phyloP scores from a whole-genome alignment of 345 rosid species.

The Moricandia arvensis region DNA sequence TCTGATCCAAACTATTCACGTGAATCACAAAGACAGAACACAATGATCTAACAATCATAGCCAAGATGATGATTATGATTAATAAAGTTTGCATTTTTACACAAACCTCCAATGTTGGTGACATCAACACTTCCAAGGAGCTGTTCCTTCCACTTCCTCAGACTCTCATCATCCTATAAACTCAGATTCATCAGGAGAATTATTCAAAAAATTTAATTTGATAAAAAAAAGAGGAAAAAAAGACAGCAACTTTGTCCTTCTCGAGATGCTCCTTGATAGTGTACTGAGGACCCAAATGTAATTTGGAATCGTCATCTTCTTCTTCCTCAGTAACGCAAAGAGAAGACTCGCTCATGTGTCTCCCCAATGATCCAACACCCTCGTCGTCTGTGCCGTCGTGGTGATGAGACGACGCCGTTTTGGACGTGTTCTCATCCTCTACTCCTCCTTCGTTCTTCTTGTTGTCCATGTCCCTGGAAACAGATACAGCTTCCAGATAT shows the following conservation, averaged over 20 bases:
- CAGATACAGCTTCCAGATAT: constrained; percentile 46
- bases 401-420: constrained; percentile 7
- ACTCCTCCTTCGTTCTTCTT: constrained; percentile 12
- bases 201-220: not conserved
- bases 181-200: not conserved
- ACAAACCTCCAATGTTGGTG: constrained; percentile 66
- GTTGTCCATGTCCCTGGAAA: constrained; percentile 61
- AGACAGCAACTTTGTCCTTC: constrained; percentile 55
- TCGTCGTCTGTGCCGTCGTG: constrained; percentile 34
- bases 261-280: constrained; percentile 75
- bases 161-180: constrained; percentile 72
- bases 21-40: not conserved
- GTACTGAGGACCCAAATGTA: constrained; percentile 72
- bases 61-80: not conserved
- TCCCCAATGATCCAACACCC: constrained; percentile 37
- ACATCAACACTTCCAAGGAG: constrained; percentile 74
- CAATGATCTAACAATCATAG: not conserved
- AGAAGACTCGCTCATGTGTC: constrained; percentile 50
- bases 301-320: constrained; percentile 46
- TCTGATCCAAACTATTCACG: not conserved
- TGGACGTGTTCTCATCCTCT: constrained; percentile 19
- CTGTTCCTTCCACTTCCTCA: constrained; percentile 85
- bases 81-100: not conserved
- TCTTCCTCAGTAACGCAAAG: constrained; percentile 48
- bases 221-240: no score